Conservation (phyloP, 768 basidiomycete genomes). For the button mushroom (Agaricus bisporus) region DNA sequence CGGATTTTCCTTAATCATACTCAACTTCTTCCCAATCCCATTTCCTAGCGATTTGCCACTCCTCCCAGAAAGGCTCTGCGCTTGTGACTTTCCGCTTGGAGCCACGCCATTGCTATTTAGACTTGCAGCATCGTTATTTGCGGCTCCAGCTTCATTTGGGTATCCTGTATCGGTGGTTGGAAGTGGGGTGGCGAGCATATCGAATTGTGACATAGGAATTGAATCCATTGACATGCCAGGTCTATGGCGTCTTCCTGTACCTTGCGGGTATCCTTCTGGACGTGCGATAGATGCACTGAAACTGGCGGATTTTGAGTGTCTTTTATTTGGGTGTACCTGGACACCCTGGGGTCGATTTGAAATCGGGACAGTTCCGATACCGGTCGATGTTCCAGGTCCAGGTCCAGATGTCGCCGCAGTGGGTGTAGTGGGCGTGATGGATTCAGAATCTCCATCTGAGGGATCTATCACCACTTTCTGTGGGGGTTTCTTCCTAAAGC, state of each 20-base stretch:
- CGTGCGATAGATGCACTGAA: not conserved
- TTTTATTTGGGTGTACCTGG: not conserved
- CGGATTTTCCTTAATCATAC: slow-evolving; percentile 35
- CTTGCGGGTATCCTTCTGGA: not conserved
- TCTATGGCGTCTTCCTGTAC: not conserved
- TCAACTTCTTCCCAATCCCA: slow-evolving; percentile 19
- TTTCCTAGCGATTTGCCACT: slow-evolving; percentile 4
- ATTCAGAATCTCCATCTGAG: slow-evolving; percentile 16
- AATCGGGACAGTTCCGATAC: not conserved
- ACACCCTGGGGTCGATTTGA: not conserved
- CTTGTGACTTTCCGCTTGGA: not conserved
- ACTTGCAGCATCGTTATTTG: not conserved
- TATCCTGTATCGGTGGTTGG: not conserved
- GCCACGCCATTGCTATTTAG: not conserved
- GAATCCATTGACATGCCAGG: slow-evolving; percentile 8
- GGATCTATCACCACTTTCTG: slow-evolving; percentile 25
- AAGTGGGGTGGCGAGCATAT: slow-evolving; percentile 11
- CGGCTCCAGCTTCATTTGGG: not conserved
- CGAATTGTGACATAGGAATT: slow-evolving; percentile 12
- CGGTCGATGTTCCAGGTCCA: too few species aligned
- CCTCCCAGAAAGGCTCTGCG: slow-evolving; percentile 10
- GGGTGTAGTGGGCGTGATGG: not conserved
- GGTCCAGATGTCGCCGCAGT: not conserved
- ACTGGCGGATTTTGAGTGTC: slow-evolving; percentile 10
- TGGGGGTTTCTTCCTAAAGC: slow-evolving; percentile 27